Conservation (phyloP, 129 eudicot genomes). For the Saussurea involucrata region DNA sequence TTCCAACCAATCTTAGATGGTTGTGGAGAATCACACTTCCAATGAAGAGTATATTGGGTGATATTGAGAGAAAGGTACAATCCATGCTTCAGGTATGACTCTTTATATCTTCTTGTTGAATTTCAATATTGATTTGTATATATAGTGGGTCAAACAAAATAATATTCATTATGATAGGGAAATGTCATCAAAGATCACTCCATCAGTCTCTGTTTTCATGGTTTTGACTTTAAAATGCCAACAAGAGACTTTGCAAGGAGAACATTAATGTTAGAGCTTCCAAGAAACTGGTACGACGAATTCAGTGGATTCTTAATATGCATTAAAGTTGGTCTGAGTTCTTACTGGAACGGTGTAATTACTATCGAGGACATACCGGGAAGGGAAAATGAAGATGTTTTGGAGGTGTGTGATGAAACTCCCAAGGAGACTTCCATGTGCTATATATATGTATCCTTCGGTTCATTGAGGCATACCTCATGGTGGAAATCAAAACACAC, state of each 20-base stretch:
- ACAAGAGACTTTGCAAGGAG: too few species aligned
- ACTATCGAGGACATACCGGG: neutral
- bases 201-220: neutral
- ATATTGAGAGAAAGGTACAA: neutral
- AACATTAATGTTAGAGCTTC: neutral
- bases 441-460: too few species aligned
- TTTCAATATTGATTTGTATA: neutral
- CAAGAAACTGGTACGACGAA: neutral
- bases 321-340: too few species aligned
- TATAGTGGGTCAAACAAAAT: too few species aligned
- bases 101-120: neutral
- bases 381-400: neutral
- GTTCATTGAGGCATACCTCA: too few species aligned
- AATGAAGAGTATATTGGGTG: neutral
- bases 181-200: neutral
- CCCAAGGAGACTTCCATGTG: too few species aligned
- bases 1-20: neutral
- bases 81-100: neutral
- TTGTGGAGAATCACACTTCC: neutral
- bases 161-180: neutral
- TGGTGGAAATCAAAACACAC: too few species aligned
- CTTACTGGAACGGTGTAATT: too few species aligned
- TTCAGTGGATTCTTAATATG: neutral
- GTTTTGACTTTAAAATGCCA: too few species aligned
- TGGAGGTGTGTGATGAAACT: too few species aligned